phyloP scores from a whole-genome alignment of 148 eudicot species.

The Fagopyrum tataricum region DNA sequence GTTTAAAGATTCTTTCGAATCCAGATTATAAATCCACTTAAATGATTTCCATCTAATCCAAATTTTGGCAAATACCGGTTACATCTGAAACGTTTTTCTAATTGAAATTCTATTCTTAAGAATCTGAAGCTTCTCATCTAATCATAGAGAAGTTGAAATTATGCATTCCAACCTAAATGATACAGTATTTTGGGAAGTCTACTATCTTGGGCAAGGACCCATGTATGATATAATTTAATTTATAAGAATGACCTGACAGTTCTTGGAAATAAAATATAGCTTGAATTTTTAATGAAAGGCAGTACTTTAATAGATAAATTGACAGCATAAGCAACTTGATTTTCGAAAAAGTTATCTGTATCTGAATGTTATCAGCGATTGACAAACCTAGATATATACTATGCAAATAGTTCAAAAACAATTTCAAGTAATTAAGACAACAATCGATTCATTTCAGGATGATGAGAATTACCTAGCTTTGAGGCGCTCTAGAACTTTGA shows the following conservation, averaged over 20 bases:
- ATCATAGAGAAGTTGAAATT: background rate
- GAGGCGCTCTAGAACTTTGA: constrained; percentile 85
- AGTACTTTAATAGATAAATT: background rate
- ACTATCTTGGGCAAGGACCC: background rate
- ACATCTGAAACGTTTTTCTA: too few species aligned
- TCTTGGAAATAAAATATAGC: too few species aligned
- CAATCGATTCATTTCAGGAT: background rate
- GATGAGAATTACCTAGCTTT: constrained; percentile 57
- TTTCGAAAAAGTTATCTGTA: background rate
- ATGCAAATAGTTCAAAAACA: background rate
- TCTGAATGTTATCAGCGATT: background rate
- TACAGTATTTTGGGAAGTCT: background rate
- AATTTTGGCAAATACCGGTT: too few species aligned
- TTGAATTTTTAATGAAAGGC: background rate
- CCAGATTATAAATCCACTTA: background rate
- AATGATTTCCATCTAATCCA: background rate
- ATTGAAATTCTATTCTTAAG: background rate
- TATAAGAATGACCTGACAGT: background rate
- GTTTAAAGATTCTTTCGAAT: background rate
- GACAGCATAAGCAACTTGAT: background rate
- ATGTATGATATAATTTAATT: background rate
- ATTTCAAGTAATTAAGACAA: background rate
- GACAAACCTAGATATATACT: background rate
- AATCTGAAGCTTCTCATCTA: background rate
- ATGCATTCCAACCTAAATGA: background rate